These are phyloP conservation scores for Detonula confervacea DNA, from an alignment of 352 stramenopile species.

Conservation along the genomic window DNA sequence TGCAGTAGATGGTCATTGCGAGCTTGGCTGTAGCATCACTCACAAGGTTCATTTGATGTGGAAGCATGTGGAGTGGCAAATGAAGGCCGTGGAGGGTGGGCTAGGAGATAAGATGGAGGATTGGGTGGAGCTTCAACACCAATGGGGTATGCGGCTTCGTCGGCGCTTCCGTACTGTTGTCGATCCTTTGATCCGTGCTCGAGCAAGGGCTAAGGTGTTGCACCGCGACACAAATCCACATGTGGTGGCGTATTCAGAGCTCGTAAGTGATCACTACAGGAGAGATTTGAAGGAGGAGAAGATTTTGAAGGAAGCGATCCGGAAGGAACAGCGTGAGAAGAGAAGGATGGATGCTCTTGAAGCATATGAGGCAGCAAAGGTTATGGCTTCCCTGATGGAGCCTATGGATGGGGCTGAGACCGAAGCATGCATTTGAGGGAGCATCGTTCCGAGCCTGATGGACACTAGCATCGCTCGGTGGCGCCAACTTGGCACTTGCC, in stretches of 20 bases:
- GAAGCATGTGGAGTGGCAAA: slow-evolving; percentile 26
- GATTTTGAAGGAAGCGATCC: too few relatives aligned
- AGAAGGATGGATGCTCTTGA: too few relatives aligned
- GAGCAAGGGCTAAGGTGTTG: background rate
- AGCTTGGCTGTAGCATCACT: slow-evolving; percentile 29
- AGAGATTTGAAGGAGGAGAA: too few relatives aligned
- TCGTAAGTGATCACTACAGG: too few relatives aligned
- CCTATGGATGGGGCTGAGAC: too few relatives aligned
- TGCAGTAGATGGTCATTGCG: slow-evolving; percentile 6
- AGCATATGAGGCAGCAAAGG: too few relatives aligned
- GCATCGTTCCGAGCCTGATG: too few relatives aligned
- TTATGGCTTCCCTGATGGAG: too few relatives aligned
- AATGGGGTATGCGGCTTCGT: background rate
- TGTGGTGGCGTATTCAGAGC: background rate
- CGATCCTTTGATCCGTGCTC: background rate
- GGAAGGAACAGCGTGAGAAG: too few relatives aligned
- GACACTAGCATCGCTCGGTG: too few relatives aligned
- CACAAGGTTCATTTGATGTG: slow-evolving; percentile 47
- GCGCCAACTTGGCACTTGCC: too few relatives aligned
- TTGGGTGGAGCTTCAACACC: slow-evolving; percentile 24
- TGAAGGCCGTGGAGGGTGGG: slow-evolving; percentile 12
- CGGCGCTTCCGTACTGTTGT: slow-evolving; percentile 2
- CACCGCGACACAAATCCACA: slow-evolving; percentile 3
- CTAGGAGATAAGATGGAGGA: slow-evolving; percentile 44
- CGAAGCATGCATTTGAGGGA: too few relatives aligned